A percentile compares a stretch with the other conserved stretches of the same genome.
phyloP scores from a whole-genome alignment of 139 green algal genomes.

The Chlorella vulgaris region DNA sequence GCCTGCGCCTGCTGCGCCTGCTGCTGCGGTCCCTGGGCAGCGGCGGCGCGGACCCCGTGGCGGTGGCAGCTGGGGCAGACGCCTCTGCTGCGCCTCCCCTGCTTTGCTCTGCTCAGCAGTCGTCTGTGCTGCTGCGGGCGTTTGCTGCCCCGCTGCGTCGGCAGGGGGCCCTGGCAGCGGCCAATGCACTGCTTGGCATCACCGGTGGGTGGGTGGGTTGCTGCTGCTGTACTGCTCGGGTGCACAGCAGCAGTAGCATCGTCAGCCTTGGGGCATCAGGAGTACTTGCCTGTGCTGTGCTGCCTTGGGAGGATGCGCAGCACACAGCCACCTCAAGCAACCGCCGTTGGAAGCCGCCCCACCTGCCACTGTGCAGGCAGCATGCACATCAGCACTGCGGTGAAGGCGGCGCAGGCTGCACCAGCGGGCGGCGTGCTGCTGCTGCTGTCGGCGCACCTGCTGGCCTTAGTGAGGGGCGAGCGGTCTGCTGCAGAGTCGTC shows the following conservation, averaged over 20 bases:
- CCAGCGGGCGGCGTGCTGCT: slow-evolving; percentile 8
- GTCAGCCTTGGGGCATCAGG: neutral
- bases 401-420: neutral
- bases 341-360: too few species aligned
- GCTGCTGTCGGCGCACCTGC: slow-evolving; percentile 20
- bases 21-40: neutral
- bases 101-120: neutral
- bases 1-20: slow-evolving; percentile 13
- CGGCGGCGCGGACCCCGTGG: neutral
- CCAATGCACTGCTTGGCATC: neutral
- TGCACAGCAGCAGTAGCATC: neutral
- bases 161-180: neutral
- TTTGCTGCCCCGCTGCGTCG: neutral
- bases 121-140: neutral
- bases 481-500: neutral
- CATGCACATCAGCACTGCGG: neutral
- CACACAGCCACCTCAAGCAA: too few species aligned
- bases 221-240: neutral
- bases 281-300: too few species aligned
- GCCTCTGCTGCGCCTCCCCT: neutral
- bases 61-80: neutral
- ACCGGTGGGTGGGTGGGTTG: neutral
- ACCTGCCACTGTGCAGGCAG: neutral
- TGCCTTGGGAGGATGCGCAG: too few species aligned
- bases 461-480: slow-evolving; percentile 1